Conservation (phyloP, 2,329 filamentous ascomycete genomes). For the Tolypocladium nubicola region DNA sequence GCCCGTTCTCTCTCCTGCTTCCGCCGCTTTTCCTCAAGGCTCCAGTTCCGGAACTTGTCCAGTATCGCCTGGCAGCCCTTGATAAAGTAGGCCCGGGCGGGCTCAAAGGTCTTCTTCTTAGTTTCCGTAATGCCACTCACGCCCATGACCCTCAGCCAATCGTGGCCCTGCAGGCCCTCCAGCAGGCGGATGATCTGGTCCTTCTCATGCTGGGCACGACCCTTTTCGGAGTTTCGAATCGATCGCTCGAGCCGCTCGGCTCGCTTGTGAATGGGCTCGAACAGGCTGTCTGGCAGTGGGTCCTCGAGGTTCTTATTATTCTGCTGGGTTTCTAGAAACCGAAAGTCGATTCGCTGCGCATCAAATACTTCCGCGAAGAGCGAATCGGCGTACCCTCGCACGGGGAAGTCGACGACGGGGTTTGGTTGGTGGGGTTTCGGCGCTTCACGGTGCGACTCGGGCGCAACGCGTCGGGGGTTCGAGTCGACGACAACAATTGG, state of each 20-base stretch:
- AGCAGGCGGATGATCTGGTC: slow-evolving; percentile 56
- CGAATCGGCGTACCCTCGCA: slow-evolving; percentile 44
- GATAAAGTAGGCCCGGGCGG: slow-evolving; percentile 77
- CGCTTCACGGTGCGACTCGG: slow-evolving; percentile 14
- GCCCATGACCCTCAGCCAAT: slow-evolving; percentile 89
- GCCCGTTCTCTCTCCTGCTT: slow-evolving; percentile 63
- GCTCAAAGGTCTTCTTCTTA: slow-evolving; percentile 78
- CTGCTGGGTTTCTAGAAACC: slow-evolving; percentile 37
- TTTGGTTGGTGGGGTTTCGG: slow-evolving; percentile 13
- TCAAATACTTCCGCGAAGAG: slow-evolving; percentile 47
- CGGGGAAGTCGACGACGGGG: slow-evolving; percentile 18
- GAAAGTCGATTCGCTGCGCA: slow-evolving; percentile 45
- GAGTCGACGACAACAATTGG: slow-evolving; percentile 60
- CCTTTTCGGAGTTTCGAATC: slow-evolving; percentile 53
- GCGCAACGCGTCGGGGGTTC: slow-evolving; percentile 17
- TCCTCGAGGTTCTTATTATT: slow-evolving; percentile 36
- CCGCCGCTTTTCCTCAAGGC: slow-evolving; percentile 75
- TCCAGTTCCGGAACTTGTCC: slow-evolving; percentile 82
- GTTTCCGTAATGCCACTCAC: slow-evolving; percentile 76
- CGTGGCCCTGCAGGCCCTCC: slow-evolving; percentile 77
- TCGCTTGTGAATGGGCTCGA: slow-evolving; percentile 43
- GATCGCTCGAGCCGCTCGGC: slow-evolving; percentile 51
- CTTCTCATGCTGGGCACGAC: slow-evolving; percentile 55
- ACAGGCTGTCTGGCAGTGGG: slow-evolving; percentile 45
- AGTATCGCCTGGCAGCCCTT: slow-evolving; percentile 71